phyloP scores from a whole-genome alignment of 2,329 filamentous ascomycete species.

The Neonectria hederae region DNA sequence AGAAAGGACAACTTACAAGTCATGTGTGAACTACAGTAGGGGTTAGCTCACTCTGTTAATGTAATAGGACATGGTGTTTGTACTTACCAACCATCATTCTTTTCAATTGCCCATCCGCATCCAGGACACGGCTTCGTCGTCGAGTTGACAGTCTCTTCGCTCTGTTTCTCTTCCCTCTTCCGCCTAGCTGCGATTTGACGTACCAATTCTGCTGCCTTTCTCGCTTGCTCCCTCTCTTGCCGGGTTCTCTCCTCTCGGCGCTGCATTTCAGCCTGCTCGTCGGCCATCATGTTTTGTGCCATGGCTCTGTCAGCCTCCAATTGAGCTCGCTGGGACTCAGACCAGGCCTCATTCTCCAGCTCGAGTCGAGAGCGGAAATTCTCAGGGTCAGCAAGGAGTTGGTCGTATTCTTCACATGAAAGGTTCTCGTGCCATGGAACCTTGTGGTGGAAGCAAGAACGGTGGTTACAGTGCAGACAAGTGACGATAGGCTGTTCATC shows the following conservation, averaged over 20 bases:
- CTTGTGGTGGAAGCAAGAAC: conserved; percentile 55
- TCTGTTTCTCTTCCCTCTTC: conserved; percentile 49
- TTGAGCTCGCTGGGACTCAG: conserved; percentile 56
- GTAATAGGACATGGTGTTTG: background rate
- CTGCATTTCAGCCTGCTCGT: conserved; percentile 42
- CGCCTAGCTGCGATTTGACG: conserved; percentile 42
- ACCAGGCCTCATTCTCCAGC: conserved; percentile 45
- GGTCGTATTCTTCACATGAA: conserved; percentile 55
- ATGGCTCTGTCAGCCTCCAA: conserved; percentile 55
- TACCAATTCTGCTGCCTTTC: conserved; percentile 41
- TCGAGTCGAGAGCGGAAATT: conserved; percentile 52
- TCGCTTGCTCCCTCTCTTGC: conserved; percentile 35
- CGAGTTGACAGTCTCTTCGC: conserved; percentile 37
- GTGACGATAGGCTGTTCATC: conserved; percentile 52
- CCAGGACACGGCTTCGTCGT: conserved; percentile 52
- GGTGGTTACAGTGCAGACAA: conserved; percentile 51
- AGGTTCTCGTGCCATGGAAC: conserved; percentile 54
- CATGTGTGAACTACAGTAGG: conserved; percentile 49
- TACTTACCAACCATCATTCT: conserved; percentile 54
- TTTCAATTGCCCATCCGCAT: conserved; percentile 52
- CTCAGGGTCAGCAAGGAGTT: conserved; percentile 49
- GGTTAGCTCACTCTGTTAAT: conserved; percentile 37
- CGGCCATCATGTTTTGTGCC: conserved; percentile 45
- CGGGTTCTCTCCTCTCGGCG: conserved; percentile 37
- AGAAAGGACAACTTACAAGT: conserved; percentile 48